phyloP scores from a whole-genome alignment of 805 yeast genomes.

The Blastobotrys chiropterorum region DNA sequence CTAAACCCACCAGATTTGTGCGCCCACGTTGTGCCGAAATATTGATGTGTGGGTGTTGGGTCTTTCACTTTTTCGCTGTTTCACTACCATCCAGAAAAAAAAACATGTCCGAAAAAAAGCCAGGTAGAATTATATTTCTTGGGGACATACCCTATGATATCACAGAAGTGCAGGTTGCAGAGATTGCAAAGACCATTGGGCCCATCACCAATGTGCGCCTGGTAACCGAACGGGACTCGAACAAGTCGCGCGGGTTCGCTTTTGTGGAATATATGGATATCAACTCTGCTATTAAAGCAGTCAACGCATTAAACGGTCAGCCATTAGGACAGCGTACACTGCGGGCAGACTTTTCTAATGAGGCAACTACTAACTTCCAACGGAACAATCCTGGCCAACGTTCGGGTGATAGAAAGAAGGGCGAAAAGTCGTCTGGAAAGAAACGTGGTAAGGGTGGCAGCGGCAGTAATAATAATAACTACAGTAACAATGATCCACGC shows the following conservation, averaged over 20 bases:
- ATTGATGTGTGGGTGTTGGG: too few relatives aligned
- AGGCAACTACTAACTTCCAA: constrained; percentile 7
- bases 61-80: not conserved
- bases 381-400: constrained; percentile 1
- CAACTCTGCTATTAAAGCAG: constrained; percentile 19
- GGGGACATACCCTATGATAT: constrained; percentile 27
- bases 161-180: constrained; percentile 19
- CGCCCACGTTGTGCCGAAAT: too few relatives aligned
- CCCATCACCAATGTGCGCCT: constrained; percentile 14
- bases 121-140: constrained; percentile 18
- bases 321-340: constrained; percentile 16
- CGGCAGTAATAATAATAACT: not conserved
- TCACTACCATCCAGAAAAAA: not conserved
- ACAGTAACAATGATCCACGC: not conserved
- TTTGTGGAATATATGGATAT: constrained; percentile 20
- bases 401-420: constrained; percentile 2
- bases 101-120: constrained; percentile 10
- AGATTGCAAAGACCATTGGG: constrained; percentile 16
- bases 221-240: constrained; percentile 20
- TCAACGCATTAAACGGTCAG: constrained; percentile 15
- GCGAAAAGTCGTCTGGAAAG: not conserved
- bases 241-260: constrained; percentile 21
- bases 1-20: too few relatives aligned
- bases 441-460: not conserved
- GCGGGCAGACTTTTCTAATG: constrained; percentile 21